Evolutionary conservation across 1,139 yeast genomes (phyloP), one percentile per base, ranked within the genome.

Genomic region (Yamadazyma aaseri): DNA sequence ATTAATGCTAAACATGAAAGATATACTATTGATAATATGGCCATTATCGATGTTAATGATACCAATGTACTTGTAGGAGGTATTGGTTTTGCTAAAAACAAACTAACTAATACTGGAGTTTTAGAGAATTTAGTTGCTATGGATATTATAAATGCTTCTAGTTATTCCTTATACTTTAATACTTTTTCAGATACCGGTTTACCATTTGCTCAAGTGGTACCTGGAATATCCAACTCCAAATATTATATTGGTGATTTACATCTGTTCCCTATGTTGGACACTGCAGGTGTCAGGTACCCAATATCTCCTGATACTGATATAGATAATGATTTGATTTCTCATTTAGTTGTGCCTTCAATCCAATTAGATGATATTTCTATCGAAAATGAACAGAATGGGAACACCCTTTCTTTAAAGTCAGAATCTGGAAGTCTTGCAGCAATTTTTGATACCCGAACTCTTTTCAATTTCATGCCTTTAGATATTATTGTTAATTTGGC

Each of bases 401-500:
- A 51, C 26, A 41, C 72, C 5, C 47, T 63, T 18, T 56, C 69
- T 0, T 57, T 74, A 10, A 56, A 58, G 20, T 51, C 72, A 2
- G 59, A 56, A 28, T 47, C 52, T 15, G 49, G 39, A 22, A 54
- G 68, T 2, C 55, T 71, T 14, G 84, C 92, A 0, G 83, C 81
- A 0, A 39, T 84, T 8, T 52, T 86, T 17, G 92, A 85, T 50
- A 63, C 86, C 3, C 62, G 86, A 39, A 63, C 72, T 21, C 45
- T 60, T n/a, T 71, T 63, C 50, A 70, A 72, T 18, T 75, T 66
- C 48, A 55, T 86, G 31, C 95, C 95, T 0, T 60, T 74, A 33
- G 69, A 73, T 29, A 54, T 77, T 3, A 63, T 86, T 31, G 71
- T 85, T 32, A 76, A 77, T 46, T 57, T 86, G 26, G 92, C 95